Base-by-base conservation (phyloP, 257 asterid genomes). In the Hygrophila difformis region DNA sequence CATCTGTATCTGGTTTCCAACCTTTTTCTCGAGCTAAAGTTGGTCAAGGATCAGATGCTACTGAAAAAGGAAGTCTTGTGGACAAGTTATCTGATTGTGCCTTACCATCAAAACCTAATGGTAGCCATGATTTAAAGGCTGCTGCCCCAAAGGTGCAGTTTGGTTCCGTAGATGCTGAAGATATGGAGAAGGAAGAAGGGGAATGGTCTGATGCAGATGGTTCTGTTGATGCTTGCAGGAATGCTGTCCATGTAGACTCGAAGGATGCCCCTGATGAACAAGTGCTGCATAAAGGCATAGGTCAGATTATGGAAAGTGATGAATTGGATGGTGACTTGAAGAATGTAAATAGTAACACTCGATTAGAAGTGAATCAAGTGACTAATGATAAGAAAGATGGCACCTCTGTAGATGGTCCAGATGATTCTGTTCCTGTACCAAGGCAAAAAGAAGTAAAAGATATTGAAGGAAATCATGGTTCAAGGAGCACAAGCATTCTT, bases 181-280 rank as follows among this genome's bases (percentile, higher is more conserved):
- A 59, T 44, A 68, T 67, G 54, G 99, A 91, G 66, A 86, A 82
- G 81, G 99, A 91, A 73, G 99, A 91, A 70, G 99, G 99, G 60
- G 99, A 91, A 71, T 91, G 99, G 95, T 82, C 96, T 29, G 99
- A 91, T 69, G 95, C 74, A 38, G 99, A 91, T 57, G 87, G 74
- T 18, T 70, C 92, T 37, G 62, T 44, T 22, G 87, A 77, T 73
- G 74, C 71, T 40, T 48, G 39, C 53, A 62, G n/a, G 49, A 52
- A 14, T 52, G 53, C 44, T 47, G 22, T 55, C 44, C 60, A 38
- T 43, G 88, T 70, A 47, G 78, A 68, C 44, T 55, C 67, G 24
- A 64, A 64, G 52, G 67, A 66, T 49, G 68, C 53, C 37, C 55
- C 49, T 60, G 66, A 70, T 57, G 73, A 61, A 59, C 71, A 42